phyloP scores from a whole-genome alignment of 176 grass and related monocot species.

The Oryza australiensis region DNA sequence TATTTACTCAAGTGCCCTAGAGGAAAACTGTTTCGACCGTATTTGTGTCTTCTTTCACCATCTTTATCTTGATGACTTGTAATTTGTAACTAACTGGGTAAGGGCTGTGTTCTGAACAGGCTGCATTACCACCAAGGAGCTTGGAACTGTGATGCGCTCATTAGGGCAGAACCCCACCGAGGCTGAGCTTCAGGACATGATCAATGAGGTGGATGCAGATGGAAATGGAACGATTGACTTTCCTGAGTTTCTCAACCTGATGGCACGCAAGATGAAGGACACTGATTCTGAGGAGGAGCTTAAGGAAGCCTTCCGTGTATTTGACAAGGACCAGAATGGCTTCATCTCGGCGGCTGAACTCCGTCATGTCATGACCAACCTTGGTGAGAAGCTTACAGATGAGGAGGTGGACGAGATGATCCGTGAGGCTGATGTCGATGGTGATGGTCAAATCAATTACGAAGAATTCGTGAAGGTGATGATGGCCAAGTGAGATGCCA shows the following conservation, averaged over 20 bases:
- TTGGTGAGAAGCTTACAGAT: conserved; percentile 51
- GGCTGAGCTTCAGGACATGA: conserved; percentile 56
- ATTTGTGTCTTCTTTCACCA: background rate
- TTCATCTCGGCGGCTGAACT: conserved; percentile 51
- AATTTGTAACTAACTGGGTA: background rate
- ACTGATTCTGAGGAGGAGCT: conserved; percentile 49
- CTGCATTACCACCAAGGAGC: conserved; percentile 56
- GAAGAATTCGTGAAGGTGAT: conserved; percentile 59
- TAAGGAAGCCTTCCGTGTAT: conserved; percentile 51
- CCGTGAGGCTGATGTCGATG: conserved; percentile 37
- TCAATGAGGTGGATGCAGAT: conserved; percentile 51
- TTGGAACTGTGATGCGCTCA: conserved; percentile 50
- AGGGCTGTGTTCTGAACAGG: conserved; percentile 23
- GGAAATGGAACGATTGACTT: conserved; percentile 52
- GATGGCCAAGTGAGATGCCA: conserved; percentile 51
- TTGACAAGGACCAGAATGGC: conserved; percentile 55
- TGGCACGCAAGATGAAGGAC: conserved; percentile 56
- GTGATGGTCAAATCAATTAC: conserved; percentile 55
- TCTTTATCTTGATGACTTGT: background rate
- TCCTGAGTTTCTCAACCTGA: conserved; percentile 49
- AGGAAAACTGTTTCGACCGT: background rate
- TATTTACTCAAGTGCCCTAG: background rate
- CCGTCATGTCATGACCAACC: conserved; percentile 61
- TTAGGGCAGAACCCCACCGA: conserved; percentile 56
- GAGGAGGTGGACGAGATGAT: conserved; percentile 56